Conservation (phyloP, 2,329 filamentous ascomycete genomes). For the Aspergillus ustus region DNA sequence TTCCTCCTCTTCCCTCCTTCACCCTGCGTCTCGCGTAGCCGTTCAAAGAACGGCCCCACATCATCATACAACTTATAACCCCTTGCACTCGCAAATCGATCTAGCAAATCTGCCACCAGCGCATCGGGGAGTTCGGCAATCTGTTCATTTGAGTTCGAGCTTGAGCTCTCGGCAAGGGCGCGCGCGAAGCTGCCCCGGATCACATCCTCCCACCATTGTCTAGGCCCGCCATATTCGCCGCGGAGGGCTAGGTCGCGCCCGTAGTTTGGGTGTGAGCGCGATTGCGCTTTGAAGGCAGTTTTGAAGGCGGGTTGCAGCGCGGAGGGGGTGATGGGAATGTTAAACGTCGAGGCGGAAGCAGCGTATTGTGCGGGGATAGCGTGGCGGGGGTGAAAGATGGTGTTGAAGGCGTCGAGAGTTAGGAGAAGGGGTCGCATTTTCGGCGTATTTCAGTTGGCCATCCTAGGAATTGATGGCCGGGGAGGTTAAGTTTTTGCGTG, state of each 20-base stretch:
- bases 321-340: conserved; percentile 37
- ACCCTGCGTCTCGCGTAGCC: conserved; percentile 24
- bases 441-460: background rate
- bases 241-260: conserved; percentile 44
- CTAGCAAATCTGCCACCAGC: conserved; percentile 40
- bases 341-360: conserved; percentile 41
- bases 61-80: conserved; percentile 50
- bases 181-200: conserved; percentile 44
- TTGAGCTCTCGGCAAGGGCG: conserved; percentile 22
- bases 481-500: background rate
- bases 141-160: conserved; percentile 5
- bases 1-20: background rate
- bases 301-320: conserved; percentile 43
- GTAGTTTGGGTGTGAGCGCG: conserved; percentile 46
- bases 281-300: conserved; percentile 38
- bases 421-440: conserved; percentile 41
- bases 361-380: conserved; percentile 48
- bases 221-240: conserved; percentile 43
- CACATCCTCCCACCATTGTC: conserved; percentile 51
- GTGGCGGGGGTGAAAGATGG: conserved; percentile 47
- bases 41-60: conserved; percentile 42
- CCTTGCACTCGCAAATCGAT: conserved; percentile 44
- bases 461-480: background rate
- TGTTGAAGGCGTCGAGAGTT: conserved; percentile 52
- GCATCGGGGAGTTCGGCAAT: conserved; percentile 36